A percentile compares a stretch with the other conserved stretches of the same genome.
Conservation (phyloP, 2,329 filamentous ascomycete species). For the Annulohypoxylon truncatum region DNA sequence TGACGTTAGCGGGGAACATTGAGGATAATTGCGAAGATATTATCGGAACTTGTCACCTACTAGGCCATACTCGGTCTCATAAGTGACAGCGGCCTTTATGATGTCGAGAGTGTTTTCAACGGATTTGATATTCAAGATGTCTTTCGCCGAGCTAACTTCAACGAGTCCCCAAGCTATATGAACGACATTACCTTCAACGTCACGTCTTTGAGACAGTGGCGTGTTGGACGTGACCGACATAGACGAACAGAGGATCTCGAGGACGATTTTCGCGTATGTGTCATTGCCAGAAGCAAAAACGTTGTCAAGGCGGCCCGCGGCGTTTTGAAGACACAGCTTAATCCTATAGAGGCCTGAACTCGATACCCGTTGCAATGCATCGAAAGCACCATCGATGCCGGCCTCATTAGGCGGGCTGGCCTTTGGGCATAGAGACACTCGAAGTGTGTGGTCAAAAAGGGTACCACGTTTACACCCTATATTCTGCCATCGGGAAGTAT, state of each 20-base stretch:
- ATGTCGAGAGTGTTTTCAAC: conserved; percentile 33
- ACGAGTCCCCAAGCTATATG: conserved; percentile 38
- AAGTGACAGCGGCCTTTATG: conserved; percentile 35
- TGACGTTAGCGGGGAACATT: neutral
- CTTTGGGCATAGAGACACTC: conserved; percentile 33
- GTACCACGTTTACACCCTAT: conserved; percentile 39
- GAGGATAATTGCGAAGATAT: neutral
- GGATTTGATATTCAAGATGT: conserved; percentile 19
- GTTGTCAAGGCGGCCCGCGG: conserved; percentile 21
- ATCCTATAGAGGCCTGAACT: conserved; percentile 1
- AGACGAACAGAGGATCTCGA: conserved; percentile 39
- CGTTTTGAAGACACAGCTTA: conserved; percentile 24
- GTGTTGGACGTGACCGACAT: conserved; percentile 13
- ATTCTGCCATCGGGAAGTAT: conserved; percentile 33
- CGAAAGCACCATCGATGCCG: neutral
- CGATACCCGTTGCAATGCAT: neutral
- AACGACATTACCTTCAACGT: conserved; percentile 27
- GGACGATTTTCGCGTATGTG: conserved; percentile 35
- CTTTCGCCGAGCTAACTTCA: conserved; percentile 24
- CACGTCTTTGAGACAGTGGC: conserved; percentile 18
- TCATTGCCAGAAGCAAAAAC: conserved; percentile 24
- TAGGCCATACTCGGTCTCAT: conserved; percentile 37
- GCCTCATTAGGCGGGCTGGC: neutral
- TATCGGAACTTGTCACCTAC: conserved; percentile 19
- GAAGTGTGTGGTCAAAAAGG: conserved; percentile 27